These are phyloP conservation scores for Collybia sp. DNA, from an alignment of 768 basidiomycete genomes.

Conservation along the genomic window DNA sequence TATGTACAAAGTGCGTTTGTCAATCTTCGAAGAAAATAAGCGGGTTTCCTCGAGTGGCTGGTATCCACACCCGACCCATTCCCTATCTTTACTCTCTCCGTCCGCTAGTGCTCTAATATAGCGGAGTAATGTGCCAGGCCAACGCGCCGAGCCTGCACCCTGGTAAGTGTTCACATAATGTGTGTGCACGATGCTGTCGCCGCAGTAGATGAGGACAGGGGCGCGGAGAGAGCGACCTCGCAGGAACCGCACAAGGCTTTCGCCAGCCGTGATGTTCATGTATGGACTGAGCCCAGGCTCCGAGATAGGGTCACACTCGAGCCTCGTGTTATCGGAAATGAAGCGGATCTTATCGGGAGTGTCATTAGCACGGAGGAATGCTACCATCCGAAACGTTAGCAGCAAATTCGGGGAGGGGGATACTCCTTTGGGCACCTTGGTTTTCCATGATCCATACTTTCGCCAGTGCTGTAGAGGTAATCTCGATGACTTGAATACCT, in stretches of 20 bases:
- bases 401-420: neutral
- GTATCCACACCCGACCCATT: neutral
- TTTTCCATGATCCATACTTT: slow-evolving; percentile 23
- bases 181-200: slow-evolving; percentile 10
- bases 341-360: slow-evolving; percentile 15
- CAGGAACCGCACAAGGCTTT: slow-evolving; percentile 18
- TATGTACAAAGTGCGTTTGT: no score
- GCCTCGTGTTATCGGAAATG: slow-evolving; percentile 24
- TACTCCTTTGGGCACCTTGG: slow-evolving; percentile 10
- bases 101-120: slow-evolving; percentile 4
- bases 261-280: slow-evolving; percentile 17
- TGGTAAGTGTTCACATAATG: slow-evolving; percentile 15
- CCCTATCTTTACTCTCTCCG: neutral
- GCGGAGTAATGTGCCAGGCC: neutral
- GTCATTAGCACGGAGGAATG: slow-evolving; percentile 17
- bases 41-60: no score
- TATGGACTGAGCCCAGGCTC: slow-evolving; percentile 8
- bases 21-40: no score
- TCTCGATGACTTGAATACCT: slow-evolving; percentile 17
- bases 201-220: slow-evolving; percentile 18
- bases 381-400: slow-evolving; percentile 10
- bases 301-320: neutral
- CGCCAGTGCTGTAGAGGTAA: slow-evolving; percentile 21
- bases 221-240: slow-evolving; percentile 13
- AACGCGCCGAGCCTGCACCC: slow-evolving; percentile 13